Base-by-base conservation (phyloP, 164 flowering plant genomes). In the Piper longum region DNA sequence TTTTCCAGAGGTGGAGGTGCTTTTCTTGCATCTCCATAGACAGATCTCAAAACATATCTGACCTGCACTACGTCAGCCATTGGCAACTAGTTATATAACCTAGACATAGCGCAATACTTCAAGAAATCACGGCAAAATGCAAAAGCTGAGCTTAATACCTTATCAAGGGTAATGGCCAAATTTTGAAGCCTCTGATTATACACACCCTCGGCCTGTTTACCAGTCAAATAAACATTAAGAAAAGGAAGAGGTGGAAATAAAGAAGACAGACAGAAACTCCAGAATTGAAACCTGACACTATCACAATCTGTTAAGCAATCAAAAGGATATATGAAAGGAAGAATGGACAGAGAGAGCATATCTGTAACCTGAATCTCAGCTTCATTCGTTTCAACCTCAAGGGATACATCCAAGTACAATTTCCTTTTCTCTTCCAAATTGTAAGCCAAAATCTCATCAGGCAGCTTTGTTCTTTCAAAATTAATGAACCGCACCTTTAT, bases 141-240 rank as follows among this genome's bases (percentile, higher is more conserved):
- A 58, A 57, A 62, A 55, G 16, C 36, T 26, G 36, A 26, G 36
- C 14, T 62, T 57, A 52, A 26, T 59, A 83, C 99, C 97, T 95
- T 95, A 72, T 95, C 98, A 55, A 95, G 87, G 48, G 98, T 91
- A 63, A 95, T 79, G 64, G 97, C 97, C 83, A 95, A 76, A 77
- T 91, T 95, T 74, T 91, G 97, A 74, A 95, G 93, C 83, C 99
- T 82, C 75, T 91, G 98, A 74, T 86, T 89, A 79, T 85, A 95
- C 17, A 95, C 99, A 71, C 99, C 99, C 76, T 95, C 99, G 57
- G 99, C 99, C 95, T 91, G 81, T 40, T 61, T 41, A 73, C 64
- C n/a, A 6, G 19, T 71, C 60, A 62, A 60, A 63, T 52, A 13
- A 69, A 52, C 16, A 48, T 48, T 48, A 56, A 57, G 36, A 48